phyloP scores from a whole-genome alignment of 208 protist species.

The Wallacemonas sp. region DNA sequence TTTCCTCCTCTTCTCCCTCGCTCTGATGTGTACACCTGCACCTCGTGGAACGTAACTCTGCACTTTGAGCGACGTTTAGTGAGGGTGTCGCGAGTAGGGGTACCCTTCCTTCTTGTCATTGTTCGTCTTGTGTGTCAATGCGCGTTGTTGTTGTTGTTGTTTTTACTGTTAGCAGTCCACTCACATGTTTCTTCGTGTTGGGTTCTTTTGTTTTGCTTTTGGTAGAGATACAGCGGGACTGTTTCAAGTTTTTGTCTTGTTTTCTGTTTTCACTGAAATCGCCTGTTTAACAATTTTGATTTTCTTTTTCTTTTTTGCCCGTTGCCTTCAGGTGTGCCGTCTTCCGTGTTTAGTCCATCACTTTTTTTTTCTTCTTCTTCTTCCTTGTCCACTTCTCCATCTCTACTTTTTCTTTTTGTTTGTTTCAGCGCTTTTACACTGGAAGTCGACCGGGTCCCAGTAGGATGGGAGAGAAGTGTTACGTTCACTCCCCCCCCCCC shows the following conservation, averaged over 20 bases:
- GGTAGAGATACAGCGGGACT: not conserved
- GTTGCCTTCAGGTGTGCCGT: not conserved
- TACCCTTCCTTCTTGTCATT: not conserved
- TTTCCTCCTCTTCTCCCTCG: too few relatives aligned
- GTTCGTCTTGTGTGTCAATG: too few relatives aligned
- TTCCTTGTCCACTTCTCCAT: not conserved
- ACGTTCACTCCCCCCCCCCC: too few relatives aligned
- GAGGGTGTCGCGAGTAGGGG: too few relatives aligned
- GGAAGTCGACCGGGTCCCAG: not conserved
- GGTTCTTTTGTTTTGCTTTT: not conserved
- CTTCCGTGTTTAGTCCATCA: not conserved
- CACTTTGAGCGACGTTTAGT: too few relatives aligned
- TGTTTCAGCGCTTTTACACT: not conserved
- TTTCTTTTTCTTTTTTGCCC: constrained; percentile 11
- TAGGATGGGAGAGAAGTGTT: not conserved
- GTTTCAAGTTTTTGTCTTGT: not conserved
- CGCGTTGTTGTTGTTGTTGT: not conserved
- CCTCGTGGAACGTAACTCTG: too few relatives aligned
- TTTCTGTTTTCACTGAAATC: not conserved
- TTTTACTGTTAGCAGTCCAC: not conserved
- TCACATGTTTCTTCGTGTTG: not conserved
- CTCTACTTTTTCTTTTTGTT: not conserved
- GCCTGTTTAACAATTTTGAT: too few relatives aligned
- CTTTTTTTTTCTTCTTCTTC: constrained; percentile 19
- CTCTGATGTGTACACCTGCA: not conserved